phyloP scores from a whole-genome alignment of 2,329 filamentous ascomycete genomes.

The Colletotrichum sidae region DNA sequence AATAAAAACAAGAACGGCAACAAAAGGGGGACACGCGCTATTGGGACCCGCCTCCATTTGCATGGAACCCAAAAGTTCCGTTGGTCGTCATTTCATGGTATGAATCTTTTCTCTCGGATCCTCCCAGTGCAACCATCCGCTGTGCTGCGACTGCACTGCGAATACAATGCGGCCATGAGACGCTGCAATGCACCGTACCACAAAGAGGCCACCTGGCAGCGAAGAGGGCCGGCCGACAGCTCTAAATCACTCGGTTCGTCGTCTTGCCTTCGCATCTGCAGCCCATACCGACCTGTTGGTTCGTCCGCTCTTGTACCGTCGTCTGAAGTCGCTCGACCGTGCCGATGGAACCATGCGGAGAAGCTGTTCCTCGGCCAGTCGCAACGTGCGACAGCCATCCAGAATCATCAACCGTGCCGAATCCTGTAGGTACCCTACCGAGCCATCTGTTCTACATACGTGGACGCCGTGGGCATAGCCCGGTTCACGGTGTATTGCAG shows the following conservation, averaged over 20 bases:
- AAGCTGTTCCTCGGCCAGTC: constrained; percentile 7
- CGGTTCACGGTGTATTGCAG: constrained; percentile 34
- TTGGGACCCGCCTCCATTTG: no score
- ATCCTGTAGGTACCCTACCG: background rate
- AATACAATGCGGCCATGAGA: no score
- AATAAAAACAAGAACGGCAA: no score
- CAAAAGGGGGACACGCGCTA: background rate
- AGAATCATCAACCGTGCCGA: constrained; percentile 2
- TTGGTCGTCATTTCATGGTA: constrained; percentile 11
- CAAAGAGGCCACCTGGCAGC: background rate
- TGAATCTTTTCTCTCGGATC: background rate
- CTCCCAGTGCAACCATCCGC: background rate
- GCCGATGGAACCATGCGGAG: constrained; percentile 25
- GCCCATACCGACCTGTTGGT: constrained; percentile 28
- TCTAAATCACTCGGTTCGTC: background rate
- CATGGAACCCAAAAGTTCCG: background rate
- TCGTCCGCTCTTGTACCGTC: constrained; percentile 4
- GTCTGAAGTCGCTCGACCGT: constrained; percentile 22
- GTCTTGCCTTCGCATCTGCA: constrained; percentile 13
- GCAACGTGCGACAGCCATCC: constrained; percentile 15
- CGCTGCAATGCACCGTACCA: no score
- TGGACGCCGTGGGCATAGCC: constrained; percentile 19
- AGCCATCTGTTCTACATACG: background rate
- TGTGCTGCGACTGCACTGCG: background rate
- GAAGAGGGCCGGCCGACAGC: background rate